Evolutionary conservation across 768 basidiomycete genomes (phyloP).

Genomic region (Rhodotorula sphaerocarpa): DNA sequence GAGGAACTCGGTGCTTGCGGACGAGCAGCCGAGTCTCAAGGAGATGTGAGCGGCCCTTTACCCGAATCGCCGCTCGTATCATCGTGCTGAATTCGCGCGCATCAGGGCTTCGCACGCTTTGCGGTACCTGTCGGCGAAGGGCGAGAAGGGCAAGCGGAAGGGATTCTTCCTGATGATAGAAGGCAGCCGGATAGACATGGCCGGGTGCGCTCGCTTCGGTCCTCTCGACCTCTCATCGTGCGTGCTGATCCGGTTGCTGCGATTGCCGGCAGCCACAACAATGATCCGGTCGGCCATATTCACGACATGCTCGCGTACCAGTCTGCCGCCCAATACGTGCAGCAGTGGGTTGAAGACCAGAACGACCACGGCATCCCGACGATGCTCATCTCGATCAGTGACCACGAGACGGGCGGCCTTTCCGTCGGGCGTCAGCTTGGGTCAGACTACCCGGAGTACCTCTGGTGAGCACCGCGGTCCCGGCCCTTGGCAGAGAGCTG

Average conservation of each 20-base stretch:
- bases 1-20: background rate
- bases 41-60: slow-evolving; percentile 35
- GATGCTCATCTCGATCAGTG: slow-evolving; percentile 37
- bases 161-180: slow-evolving; percentile 42
- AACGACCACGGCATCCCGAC: slow-evolving; percentile 34
- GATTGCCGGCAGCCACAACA: slow-evolving; percentile 7
- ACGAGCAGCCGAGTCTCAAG: slow-evolving; percentile 35
- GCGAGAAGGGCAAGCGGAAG: slow-evolving; percentile 5
- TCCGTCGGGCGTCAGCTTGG: slow-evolving; percentile 36
- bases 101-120: slow-evolving; percentile 38
- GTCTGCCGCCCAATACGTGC: slow-evolving; percentile 34
- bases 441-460: slow-evolving; percentile 36
- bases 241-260: background rate
- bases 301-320: slow-evolving; percentile 39
- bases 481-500: no score
- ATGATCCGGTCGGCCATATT: slow-evolving; percentile 30
- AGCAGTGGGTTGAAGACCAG: slow-evolving; percentile 26
- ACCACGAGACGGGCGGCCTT: slow-evolving; percentile 41
- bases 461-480: slow-evolving; percentile 17
- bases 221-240: background rate
- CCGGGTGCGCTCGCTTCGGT: background rate
- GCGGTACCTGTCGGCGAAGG: slow-evolving; percentile 21
- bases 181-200: slow-evolving; percentile 39
- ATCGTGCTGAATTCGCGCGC: no score
- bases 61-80: no score